Conservation (phyloP, 1,284 basidiomycete genomes). For the Mrakiaceae sp. region DNA sequence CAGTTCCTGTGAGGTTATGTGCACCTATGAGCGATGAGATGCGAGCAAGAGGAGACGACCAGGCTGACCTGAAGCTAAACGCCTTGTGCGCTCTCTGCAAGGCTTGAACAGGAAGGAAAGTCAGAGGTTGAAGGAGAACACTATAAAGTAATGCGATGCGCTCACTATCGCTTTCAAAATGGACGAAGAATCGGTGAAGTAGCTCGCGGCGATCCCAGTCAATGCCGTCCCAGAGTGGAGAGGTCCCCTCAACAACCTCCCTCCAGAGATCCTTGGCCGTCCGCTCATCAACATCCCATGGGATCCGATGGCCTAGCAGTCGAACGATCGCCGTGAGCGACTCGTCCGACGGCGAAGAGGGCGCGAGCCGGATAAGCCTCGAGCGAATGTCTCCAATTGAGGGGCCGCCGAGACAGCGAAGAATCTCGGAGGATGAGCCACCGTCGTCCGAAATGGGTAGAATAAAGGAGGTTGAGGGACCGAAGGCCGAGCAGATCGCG, state of each 20-base stretch:
- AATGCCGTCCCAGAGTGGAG: conserved; percentile 73
- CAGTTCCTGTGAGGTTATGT: conserved; percentile 21
- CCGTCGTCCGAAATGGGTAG: conserved; percentile 44
- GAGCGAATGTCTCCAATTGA: conserved; percentile 42
- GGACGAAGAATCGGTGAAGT: conserved; percentile 76
- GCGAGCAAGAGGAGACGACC: conserved; percentile 39
- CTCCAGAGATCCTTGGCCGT: conserved; percentile 82
- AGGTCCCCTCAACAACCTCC: conserved; percentile 82
- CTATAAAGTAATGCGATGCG: not conserved
- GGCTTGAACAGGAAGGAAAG: conserved; percentile 35
- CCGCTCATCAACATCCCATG: conserved; percentile 51
- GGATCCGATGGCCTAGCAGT: conserved; percentile 51
- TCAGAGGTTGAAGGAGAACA: not conserved
- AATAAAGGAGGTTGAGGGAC: conserved; percentile 26
- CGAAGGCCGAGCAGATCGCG: conserved; percentile 13
- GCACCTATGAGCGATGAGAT: conserved; percentile 13
- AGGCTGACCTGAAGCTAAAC: conserved; percentile 54
- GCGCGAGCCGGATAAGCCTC: conserved; percentile 41
- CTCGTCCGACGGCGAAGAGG: conserved; percentile 21
- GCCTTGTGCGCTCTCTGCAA: conserved; percentile 79
- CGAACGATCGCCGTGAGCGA: conserved; percentile 21
- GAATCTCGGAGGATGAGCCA: conserved; percentile 37
- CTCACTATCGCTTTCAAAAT: conserved; percentile 50
- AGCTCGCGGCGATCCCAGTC: conserved; percentile 85
- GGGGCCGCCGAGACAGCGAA: conserved; percentile 39